A percentile compares a stretch with the other conserved stretches of the same genome.
Evolutionary conservation across 1,284 basidiomycete genomes (phyloP).

Genomic region (Boletus semigastroideus): DNA sequence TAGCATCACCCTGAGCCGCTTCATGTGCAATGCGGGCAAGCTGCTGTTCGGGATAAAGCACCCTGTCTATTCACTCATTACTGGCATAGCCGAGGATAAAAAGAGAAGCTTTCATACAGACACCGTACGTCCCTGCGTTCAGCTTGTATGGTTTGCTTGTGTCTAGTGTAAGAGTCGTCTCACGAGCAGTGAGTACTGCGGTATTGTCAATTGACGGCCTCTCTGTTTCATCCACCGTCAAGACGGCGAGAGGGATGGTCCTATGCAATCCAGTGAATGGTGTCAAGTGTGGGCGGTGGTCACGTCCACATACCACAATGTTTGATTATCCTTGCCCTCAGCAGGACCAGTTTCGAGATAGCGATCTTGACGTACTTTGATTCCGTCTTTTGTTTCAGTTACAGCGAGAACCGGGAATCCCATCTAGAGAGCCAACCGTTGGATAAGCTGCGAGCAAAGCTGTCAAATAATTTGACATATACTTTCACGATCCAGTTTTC

Average conservation of each 20-base stretch:
- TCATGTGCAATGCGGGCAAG: constrained; percentile 79
- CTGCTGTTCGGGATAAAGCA: constrained; percentile 83
- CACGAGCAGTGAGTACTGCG: constrained; percentile 69
- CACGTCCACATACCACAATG: constrained; percentile 66
- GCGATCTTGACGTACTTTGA: constrained; percentile 85
- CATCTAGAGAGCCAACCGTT: constrained; percentile 44
- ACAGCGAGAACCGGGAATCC: constrained; percentile 91
- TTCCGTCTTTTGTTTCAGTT: constrained; percentile 69
- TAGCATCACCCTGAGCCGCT: constrained; percentile 62
- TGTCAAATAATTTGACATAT: neutral
- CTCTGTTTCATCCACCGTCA: constrained; percentile 62
- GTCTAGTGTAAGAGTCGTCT: constrained; percentile 68
- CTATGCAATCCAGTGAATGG: constrained; percentile 35
- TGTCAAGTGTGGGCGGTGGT: neutral
- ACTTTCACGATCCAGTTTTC: constrained; percentile 91
- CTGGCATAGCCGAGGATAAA: neutral
- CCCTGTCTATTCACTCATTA: constrained; percentile 65
- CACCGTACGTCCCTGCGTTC: constrained; percentile 87
- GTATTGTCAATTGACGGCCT: constrained; percentile 62
- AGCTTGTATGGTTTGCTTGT: constrained; percentile 79
- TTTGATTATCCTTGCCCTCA: constrained; percentile 84
- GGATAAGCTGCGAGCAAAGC: neutral
- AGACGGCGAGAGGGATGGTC: constrained; percentile 80
- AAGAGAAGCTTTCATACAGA: constrained; percentile 58
- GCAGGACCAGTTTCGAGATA: constrained; percentile 88